These are phyloP conservation scores for Nicotiana obtusifolia DNA, from an alignment of 257 asterid genomes.

Conservation along the genomic window DNA sequence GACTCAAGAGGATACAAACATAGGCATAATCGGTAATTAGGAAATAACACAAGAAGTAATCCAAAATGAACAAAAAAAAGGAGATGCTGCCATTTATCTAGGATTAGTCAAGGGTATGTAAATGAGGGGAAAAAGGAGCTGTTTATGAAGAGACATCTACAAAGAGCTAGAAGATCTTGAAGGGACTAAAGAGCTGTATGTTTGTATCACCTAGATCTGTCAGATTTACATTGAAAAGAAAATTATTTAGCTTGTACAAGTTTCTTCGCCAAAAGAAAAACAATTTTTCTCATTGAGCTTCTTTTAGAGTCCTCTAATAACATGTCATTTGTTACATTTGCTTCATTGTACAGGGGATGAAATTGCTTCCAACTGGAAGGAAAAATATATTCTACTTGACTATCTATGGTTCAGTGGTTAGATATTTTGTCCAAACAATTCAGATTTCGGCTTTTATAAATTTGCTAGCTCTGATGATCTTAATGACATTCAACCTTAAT, in stretches of 20 bases:
- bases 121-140: too few relatives aligned
- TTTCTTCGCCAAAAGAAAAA: background rate
- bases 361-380: slow-evolving; percentile 79
- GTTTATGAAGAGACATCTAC: background rate
- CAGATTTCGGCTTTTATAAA: background rate
- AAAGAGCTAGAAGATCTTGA: too few relatives aligned
- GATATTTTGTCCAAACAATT: slow-evolving; percentile 12
- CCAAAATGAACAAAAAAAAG: too few relatives aligned
- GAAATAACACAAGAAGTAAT: background rate
- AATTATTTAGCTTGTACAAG: background rate
- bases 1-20: background rate
- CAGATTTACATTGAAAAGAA: background rate
- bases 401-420: slow-evolving; percentile 72
- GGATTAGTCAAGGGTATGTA: too few relatives aligned
- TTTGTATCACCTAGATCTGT: background rate
- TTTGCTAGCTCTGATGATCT: background rate
- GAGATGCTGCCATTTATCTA: too few relatives aligned
- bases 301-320: background rate
- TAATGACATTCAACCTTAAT: slow-evolving; percentile 16
- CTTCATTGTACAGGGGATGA: slow-evolving; percentile 68
- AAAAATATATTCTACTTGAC: slow-evolving; percentile 74
- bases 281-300: background rate
- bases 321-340: slow-evolving; percentile 5
- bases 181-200: background rate
- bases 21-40: background rate